Base-by-base conservation (phyloP, 2,329 filamentous ascomycete species). In the Botrytis fragariae region DNA sequence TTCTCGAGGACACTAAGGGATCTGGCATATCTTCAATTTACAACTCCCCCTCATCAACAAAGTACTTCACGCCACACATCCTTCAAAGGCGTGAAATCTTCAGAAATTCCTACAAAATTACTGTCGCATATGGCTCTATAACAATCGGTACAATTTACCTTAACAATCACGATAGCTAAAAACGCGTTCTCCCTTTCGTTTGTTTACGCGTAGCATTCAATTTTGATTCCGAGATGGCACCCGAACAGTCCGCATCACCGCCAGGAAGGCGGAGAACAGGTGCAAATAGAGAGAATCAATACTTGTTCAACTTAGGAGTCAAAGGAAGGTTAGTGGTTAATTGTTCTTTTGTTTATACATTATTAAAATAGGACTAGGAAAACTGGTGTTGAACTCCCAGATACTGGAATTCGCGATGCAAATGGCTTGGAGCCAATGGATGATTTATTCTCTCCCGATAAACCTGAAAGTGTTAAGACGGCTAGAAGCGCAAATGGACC, bases 381-480 rank as follows among this genome's bases (percentile, higher is more conserved):
- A 87, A 99, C 96, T 0, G 96, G 96, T 62, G 88, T 97, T 39
- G 92, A 90, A 1, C 83, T 98, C 45, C 89, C 90, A 79, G 93
- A 97, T 79, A 90, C 86, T 72, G 93, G 93, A 70, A 86, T 91
- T 74, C 92, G 94, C 83, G 95, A 98, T 83, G 94, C 97, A 81
- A 87, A 97, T 86, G 96, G 95, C 82, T 90, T 99, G 85, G 94
- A 98, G 81, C 92, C 93, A 51, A 88, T 97, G 74, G 93, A 95
- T 51, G 89, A 90, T 77, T 89, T 98, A 77, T 97, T 97, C 82
- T 98, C 95, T 14, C 94, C 95, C 22, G 88, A 89, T 77, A 92
- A 91, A 79, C 84, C 78, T 5, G 76, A 73, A 35, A 76, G 72
- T 45, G 72, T 44, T 18, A 64, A 39, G 32, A 44, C 75, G 29